Base-by-base conservation (phyloP, 2,329 filamentous ascomycete genomes). In the Plenodomus lindquistii region DNA sequence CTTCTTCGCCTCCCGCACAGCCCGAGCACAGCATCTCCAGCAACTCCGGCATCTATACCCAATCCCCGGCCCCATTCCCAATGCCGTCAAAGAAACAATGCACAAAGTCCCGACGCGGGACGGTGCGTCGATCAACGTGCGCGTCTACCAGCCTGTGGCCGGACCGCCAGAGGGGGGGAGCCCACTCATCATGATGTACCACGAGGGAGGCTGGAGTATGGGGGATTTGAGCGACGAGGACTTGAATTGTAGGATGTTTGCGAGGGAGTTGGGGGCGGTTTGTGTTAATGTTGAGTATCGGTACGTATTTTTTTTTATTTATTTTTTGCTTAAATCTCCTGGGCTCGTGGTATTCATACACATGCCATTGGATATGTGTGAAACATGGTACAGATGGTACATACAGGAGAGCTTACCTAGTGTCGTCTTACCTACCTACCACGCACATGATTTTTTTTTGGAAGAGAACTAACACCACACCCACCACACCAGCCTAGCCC, bases 241-340 rank as follows among this genome's bases (percentile, higher is more conserved):
- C 48, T 40, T 68, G 11, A 70, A 74, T 17, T 77, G 74, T 49
- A 65, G 75, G 8, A 63, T 68, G 50, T 69, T 78, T 44, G 63
- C 66, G 1, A 48, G 60, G 8, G 66, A 74, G 21, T 48, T 75
- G 17, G 65, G 70, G 0, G 64, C 73, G 20, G 70, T 79, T 0
- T 76, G 77, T 15, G 67, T 81, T 7, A 78, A 77, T 47, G 72
- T 81, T 4, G 77, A 79, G 16, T 82, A 82, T 54, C 70, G 80
- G 67, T 70, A 50, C 27, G 42, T 44, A 10, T 16, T 20, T 37
- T 21, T 40, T 16, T 16, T 24, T n/a, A n/a, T n/a, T 10, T 10
- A 24, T 24, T 5, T 24, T 24, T 10, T 24, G 5, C 22, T 24
- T 10, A 10, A 5, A 35, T n/a, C 16, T 34, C 22, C 11, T n/a